phyloP scores from a whole-genome alignment of 2,329 filamentous ascomycete species.

The Escovopsis sp. region DNA sequence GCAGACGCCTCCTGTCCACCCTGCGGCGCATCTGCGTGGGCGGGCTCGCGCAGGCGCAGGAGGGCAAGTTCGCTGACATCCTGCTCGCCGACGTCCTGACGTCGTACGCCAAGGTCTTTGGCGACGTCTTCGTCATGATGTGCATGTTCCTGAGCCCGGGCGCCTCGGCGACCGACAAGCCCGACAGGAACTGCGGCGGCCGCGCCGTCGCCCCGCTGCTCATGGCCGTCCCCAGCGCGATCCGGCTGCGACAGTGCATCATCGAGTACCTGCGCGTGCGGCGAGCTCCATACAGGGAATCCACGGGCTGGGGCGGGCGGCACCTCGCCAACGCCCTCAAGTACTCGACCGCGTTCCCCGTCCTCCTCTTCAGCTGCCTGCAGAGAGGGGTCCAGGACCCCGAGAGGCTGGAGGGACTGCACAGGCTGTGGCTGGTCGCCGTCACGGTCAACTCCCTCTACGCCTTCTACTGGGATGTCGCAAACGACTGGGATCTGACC shows the following conservation, averaged over 20 bases:
- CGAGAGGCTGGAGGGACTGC: constrained; percentile 27
- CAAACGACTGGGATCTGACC: constrained; percentile 91
- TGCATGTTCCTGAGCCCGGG: constrained; percentile 77
- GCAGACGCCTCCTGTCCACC: constrained; percentile 59
- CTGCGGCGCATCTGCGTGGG: constrained; percentile 70
- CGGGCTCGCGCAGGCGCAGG: constrained; percentile 69
- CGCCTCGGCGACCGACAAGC: constrained; percentile 61
- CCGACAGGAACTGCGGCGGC: constrained; percentile 71
- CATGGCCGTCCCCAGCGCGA: constrained; percentile 67
- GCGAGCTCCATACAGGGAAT: constrained; percentile 37
- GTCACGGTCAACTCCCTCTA: constrained; percentile 77
- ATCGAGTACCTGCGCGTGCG: constrained; percentile 70
- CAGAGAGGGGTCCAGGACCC: constrained; percentile 44
- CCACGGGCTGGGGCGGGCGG: constrained; percentile 62
- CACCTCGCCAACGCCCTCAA: constrained; percentile 90
- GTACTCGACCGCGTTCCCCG: constrained; percentile 87
- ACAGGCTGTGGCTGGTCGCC: constrained; percentile 52
- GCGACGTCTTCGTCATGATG: constrained; percentile 72
- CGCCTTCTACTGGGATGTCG: constrained; percentile 97
- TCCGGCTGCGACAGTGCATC: constrained; percentile 81
- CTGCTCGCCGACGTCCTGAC: constrained; percentile 88
- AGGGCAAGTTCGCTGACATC: constrained; percentile 92
- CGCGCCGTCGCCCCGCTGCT: constrained; percentile 68
- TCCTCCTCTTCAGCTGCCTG: constrained; percentile 66
- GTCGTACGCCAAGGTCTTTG: constrained; percentile 84